Conservation (phyloP, 2,329 filamentous ascomycete species). For the Hymenotorrendiella dingleyae region DNA sequence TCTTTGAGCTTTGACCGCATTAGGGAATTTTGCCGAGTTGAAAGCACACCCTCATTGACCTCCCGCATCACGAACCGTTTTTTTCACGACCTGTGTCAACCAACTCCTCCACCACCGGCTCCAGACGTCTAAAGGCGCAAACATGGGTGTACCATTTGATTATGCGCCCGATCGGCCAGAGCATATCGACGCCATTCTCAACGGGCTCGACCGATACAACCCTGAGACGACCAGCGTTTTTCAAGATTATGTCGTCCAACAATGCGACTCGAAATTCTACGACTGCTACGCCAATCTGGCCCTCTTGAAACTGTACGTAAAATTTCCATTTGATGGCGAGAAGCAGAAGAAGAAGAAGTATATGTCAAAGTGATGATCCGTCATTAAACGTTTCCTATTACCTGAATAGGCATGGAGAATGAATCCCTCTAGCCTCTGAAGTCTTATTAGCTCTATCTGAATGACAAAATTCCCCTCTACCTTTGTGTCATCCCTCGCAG, state of each 20-base stretch:
- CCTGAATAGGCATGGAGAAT: conserved; percentile 61
- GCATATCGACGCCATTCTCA: conserved; percentile 88
- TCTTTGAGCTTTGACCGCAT: too few relatives aligned
- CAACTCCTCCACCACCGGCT: neutral
- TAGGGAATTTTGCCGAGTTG: too few relatives aligned
- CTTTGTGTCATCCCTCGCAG: conserved; percentile 1
- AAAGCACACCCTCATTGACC: too few relatives aligned
- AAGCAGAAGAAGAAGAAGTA: neutral
- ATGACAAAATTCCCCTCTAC: conserved; percentile 18
- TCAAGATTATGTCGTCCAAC: conserved; percentile 88
- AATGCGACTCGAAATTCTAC: conserved; percentile 91
- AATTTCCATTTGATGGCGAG: conserved; percentile 4
- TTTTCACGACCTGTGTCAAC: too few relatives aligned
- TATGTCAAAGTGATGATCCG: conserved; percentile 62
- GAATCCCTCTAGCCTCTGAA: conserved; percentile 59
- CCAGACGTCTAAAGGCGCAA: conserved; percentile 3
- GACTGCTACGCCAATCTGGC: conserved; percentile 97
- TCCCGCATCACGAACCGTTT: too few relatives aligned
- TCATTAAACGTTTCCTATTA: conserved; percentile 97
- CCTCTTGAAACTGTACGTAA: conserved; percentile 88
- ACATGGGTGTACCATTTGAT: conserved; percentile 55
- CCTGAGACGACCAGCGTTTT: conserved; percentile 90
- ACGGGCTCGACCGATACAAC: conserved; percentile 97
- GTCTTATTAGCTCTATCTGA: conserved; percentile 77
- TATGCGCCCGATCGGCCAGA: conserved; percentile 88